A percentile compares a stretch with the other conserved stretches of the same genome.
Conservation (phyloP, 1,284 basidiomycete genomes). For the Fomitopsis palustris region DNA sequence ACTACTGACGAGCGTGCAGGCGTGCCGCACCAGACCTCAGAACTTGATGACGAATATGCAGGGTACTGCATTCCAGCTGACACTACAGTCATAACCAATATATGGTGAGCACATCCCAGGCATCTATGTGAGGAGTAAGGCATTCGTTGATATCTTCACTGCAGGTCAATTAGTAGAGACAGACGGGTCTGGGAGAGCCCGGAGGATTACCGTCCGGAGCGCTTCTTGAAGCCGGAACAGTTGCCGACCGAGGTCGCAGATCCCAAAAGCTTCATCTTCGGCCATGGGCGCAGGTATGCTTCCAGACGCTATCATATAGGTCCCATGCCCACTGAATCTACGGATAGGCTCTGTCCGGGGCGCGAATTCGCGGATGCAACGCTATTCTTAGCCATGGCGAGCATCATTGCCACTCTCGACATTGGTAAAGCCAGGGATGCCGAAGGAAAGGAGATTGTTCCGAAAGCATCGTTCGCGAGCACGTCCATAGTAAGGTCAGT, state of each 20-base stretch:
- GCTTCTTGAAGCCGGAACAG: neutral
- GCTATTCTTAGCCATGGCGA: neutral
- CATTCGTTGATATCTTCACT: neutral
- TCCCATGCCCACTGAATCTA: too few relatives aligned
- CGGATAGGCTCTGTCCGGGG: too few relatives aligned
- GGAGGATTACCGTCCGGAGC: neutral
- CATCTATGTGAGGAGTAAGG: too few relatives aligned
- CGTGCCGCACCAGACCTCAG: neutral
- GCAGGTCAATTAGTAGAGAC: neutral
- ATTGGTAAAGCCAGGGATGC: neutral
- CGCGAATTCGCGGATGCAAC: too few relatives aligned
- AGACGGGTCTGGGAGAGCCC: neutral
- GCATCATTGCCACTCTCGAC: neutral
- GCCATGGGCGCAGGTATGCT: neutral
- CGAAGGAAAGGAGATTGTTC: neutral
- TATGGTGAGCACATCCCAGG: too few relatives aligned
- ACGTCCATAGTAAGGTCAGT: too few relatives aligned
- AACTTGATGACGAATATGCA: neutral
- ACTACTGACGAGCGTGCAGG: neutral
- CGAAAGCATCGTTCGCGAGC: neutral
- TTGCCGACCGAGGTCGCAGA: neutral
- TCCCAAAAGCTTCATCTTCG: neutral
- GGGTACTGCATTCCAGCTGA: neutral
- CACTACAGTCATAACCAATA: neutral
- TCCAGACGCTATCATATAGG: neutral